Conservation (phyloP, 768 basidiomycete species). For the Podaxis carcinomalis region DNA sequence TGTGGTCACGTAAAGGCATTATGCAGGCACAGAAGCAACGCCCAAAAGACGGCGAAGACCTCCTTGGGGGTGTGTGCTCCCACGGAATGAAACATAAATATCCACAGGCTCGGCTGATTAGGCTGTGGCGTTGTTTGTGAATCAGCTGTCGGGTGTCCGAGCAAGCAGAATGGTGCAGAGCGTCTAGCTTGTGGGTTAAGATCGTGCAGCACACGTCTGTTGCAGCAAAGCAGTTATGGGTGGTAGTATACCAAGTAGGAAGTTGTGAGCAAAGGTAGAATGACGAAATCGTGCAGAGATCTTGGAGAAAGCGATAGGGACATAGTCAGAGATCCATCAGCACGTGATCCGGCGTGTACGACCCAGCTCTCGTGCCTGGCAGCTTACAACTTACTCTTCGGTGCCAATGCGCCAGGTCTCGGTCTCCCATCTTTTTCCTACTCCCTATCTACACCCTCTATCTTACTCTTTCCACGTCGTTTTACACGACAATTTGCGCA, state of each 20-base stretch:
- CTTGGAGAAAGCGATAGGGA: neutral
- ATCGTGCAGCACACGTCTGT: neutral
- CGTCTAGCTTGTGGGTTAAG: neutral
- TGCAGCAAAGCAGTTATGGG: neutral
- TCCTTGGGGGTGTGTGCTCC: neutral
- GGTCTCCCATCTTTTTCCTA: slow-evolving; percentile 5
- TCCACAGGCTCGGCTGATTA: neutral
- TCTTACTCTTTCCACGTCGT: neutral
- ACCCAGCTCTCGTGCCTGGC: slow-evolving; percentile 9
- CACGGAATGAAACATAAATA: slow-evolving; percentile 4
- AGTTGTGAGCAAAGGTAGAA: neutral
- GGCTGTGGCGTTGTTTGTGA: slow-evolving; percentile 2
- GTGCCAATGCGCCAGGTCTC: slow-evolving; percentile 12
- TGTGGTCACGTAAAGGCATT: neutral
- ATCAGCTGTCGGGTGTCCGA: neutral
- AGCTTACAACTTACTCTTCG: slow-evolving; percentile 11
- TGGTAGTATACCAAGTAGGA: neutral
- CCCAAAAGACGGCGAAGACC: slow-evolving; percentile 1
- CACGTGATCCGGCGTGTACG: slow-evolving; percentile 11
- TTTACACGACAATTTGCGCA: neutral
- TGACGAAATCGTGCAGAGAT: neutral
- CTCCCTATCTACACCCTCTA: slow-evolving; percentile 9
- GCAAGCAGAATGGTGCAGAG: neutral
- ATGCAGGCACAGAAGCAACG: slow-evolving; percentile 8
- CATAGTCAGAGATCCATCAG: neutral